Base-by-base conservation (phyloP, 164 flowering plant species). In the Liquidambar formosana region DNA sequence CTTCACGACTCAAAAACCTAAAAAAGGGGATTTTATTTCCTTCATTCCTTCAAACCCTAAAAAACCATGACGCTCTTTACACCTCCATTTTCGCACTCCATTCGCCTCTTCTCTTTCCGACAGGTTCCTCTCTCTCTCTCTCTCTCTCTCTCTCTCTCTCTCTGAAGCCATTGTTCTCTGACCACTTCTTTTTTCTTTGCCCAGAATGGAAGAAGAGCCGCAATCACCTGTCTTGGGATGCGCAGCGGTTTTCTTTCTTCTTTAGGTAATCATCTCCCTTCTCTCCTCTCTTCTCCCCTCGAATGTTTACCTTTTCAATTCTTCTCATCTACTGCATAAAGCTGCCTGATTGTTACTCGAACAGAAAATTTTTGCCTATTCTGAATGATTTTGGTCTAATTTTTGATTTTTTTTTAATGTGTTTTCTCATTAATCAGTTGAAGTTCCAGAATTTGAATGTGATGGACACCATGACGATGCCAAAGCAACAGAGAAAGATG, bases 401-500 rank as follows among this genome's bases (percentile, higher is more conserved):
- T 63, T 52, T 22, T n/a, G 4, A 46, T 38, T 62, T 41, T 52
- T 61, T 63, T 52, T 61, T 18, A n/a, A n/a, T n/a, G n/a, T n/a
- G n/a, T 33, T 33, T 33, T 33, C 41, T 33, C 41, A 6, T 63
- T 68, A 11, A n/a, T 23, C 79, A 88, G 93, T 49, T 76, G 86
- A 87, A 59, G 67, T 57, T 54, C 69, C 86, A 25, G 96, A 85
- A 11, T 82, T 70, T 73, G 91, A 80, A 65, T 69, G 60, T 74
- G 92, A 89, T 72, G 79, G 72, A 56, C 69, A 71, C 18, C 75
- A 47, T 52, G 85, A 85, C 72, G 87, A 90, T 51, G 64, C 47
- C 61, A 83, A 85, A 74, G 75, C 73, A 45, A 43, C 61, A 45
- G 87, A 86, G 78, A 92, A 88, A 75, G 87, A 89, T 58, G 60